Evolutionary conservation across 1,139 yeast genomes (phyloP).

Genomic region (Yamadazyma friedrichii): DNA sequence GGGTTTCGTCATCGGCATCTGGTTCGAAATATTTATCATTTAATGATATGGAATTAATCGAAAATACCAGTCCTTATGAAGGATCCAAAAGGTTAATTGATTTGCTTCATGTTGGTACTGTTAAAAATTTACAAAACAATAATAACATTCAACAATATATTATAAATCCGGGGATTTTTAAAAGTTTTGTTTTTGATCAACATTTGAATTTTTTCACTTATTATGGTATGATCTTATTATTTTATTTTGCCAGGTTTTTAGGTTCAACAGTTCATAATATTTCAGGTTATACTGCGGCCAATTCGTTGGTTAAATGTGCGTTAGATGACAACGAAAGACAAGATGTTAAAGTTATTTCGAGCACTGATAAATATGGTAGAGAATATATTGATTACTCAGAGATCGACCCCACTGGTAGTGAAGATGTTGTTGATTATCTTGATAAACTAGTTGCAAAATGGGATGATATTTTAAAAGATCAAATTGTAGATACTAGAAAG

Average conservation of each 20-base stretch:
- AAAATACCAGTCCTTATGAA: constrained; percentile 73
- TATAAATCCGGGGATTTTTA: constrained; percentile 93
- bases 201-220: constrained; percentile 75
- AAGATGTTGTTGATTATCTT: constrained; percentile 61
- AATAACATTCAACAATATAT: constrained; percentile 68
- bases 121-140: constrained; percentile 41
- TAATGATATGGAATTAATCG: constrained; percentile 70
- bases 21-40: constrained; percentile 67
- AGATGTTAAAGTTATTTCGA: constrained; percentile 71
- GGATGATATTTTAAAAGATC: constrained; percentile 63
- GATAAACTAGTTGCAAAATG: constrained; percentile 56
- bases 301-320: constrained; percentile 59
- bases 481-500: constrained; percentile 56
- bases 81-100: constrained; percentile 91
- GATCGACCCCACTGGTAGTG: constrained; percentile 62
- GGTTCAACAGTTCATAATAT: constrained; percentile 92
- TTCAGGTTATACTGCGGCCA: constrained; percentile 85
- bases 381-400: constrained; percentile 59
- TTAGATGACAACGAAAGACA: constrained; percentile 42
- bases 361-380: constrained; percentile 58
- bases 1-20: constrained; percentile 86
- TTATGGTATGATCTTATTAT: constrained; percentile 80
- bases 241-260: constrained; percentile 75
- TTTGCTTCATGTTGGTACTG: constrained; percentile 73
- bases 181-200: constrained; percentile 75